Base-by-base conservation (phyloP, 371 early-diverging fungal species). In the Amoeboaphelidium occidentale region DNA sequence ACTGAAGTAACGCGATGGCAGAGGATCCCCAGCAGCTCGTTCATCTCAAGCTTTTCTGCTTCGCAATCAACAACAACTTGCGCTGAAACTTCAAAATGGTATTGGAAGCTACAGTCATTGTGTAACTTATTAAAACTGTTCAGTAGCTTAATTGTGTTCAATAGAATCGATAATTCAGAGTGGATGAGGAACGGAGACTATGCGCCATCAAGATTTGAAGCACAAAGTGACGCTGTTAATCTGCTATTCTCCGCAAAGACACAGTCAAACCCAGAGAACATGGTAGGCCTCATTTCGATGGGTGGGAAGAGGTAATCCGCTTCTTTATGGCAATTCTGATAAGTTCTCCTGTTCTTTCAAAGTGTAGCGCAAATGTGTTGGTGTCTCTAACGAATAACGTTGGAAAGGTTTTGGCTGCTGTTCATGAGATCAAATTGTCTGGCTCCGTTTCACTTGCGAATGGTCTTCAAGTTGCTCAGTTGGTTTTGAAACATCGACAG, bases 161-260 rank as follows among this genome's bases (percentile, higher is more conserved):
- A 45, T 52, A 87, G 88, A n/a, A 65, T 91, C 50, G 96, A 94
- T 64, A 97, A 94, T 70, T 94, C 92, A 27, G 93, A 96, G 63
- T 96, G 88, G 88, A 84, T 91, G 82, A 73, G 96, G 58, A 96
- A 97, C 58, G 97, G 93, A 55, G 98, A 98, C 62, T 97, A 87
- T 65, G 80, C 82, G 50, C 97, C 97, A 24, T 83, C 79, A 32
- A 78, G 98, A 56, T 66, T 83, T 57, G 82, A 84, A 55, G 88
- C 93, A 46, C 97, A 97, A 64, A 75, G 75, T 48, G 98, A 98
- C 66, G 82, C 91, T 4, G 83, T 85, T 55, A 84, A 84, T 59
- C 67, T 83, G 50, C 66, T 97, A 58, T 92, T 97, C 63, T 72
- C 75, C 45, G 78, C 81, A 44, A 94, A 91, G 63, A 85, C 84